A percentile compares a stretch with the other conserved stretches of the same genome.
Evolutionary conservation across 225 moss, liverwort and hornwort species (phyloP).

Genomic region (Thuidium tamariscinum): DNA sequence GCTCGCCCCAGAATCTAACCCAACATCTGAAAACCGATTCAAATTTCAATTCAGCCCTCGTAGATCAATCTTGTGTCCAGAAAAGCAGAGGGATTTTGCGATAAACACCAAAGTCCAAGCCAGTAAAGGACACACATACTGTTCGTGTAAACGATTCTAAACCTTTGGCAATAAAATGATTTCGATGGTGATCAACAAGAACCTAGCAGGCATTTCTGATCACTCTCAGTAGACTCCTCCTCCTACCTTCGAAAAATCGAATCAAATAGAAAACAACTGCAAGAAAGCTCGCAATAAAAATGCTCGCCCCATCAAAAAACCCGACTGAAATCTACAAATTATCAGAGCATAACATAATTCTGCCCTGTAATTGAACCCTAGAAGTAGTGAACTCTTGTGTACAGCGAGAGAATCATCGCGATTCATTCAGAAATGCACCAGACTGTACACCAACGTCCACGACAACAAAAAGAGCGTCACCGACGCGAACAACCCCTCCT

Average conservation of each 20-base stretch:
- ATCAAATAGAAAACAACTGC: background rate
- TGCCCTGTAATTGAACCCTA: background rate
- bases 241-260: background rate
- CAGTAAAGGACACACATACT: conserved; percentile 27
- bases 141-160: no score
- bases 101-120: conserved; percentile 33
- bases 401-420: background rate
- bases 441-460: conserved; percentile 81
- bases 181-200: background rate
- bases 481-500: conserved; percentile 88
- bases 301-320: background rate
- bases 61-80: background rate
- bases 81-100: background rate
- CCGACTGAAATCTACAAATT: background rate
- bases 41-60: background rate
- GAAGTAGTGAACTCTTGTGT: background rate
- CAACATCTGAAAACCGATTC: background rate
- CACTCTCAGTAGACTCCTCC: background rate
- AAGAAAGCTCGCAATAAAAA: background rate
- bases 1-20: background rate
- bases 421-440: conserved; percentile 67
- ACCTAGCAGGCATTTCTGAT: background rate
- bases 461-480: conserved; percentile 71
- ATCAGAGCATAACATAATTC: background rate
- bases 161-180: background rate